phyloP scores from a whole-genome alignment of 495 filamentous ascomycete genomes.

The Cercophora scortea region DNA sequence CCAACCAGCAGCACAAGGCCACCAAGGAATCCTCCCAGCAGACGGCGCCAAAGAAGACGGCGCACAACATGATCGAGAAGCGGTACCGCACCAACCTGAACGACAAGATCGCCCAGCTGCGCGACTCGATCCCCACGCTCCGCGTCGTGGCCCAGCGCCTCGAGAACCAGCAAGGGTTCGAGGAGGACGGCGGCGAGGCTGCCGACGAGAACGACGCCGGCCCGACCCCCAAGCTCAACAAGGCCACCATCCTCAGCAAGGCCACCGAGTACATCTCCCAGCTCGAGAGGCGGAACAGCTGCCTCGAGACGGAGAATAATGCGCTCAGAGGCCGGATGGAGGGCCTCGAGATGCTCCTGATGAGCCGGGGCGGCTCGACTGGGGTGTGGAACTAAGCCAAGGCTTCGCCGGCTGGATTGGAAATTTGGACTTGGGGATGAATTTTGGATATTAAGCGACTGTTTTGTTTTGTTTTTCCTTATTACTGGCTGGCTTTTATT shows the following conservation, averaged over 20 bases:
- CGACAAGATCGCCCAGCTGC: slow-evolving; percentile 40
- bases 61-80: slow-evolving; percentile 44
- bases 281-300: slow-evolving; percentile 67
- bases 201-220: slow-evolving; percentile 7
- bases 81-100: slow-evolving; percentile 45
- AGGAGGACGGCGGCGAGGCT: slow-evolving; percentile 12
- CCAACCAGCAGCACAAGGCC: neutral
- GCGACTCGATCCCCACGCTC: slow-evolving; percentile 38
- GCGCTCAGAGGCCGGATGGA: slow-evolving; percentile 57
- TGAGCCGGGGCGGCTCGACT: slow-evolving; percentile 3
- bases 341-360: slow-evolving; percentile 50
- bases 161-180: neutral
- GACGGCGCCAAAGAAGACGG: slow-evolving; percentile 21
- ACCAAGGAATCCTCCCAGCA: neutral
- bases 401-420: neutral
- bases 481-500: no score
- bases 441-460: no score
- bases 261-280: slow-evolving; percentile 86
- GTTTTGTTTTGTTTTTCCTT: no score
- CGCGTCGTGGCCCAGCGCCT: slow-evolving; percentile 24
- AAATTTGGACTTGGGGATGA: no score
- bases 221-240: slow-evolving; percentile 19
- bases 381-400: slow-evolving; percentile 3
- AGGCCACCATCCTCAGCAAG: slow-evolving; percentile 73
- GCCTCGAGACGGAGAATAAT: slow-evolving; percentile 65